Evolutionary conservation across 805 yeast genomes (phyloP).

Genomic region (Metschnikowia santaceciliae): DNA sequence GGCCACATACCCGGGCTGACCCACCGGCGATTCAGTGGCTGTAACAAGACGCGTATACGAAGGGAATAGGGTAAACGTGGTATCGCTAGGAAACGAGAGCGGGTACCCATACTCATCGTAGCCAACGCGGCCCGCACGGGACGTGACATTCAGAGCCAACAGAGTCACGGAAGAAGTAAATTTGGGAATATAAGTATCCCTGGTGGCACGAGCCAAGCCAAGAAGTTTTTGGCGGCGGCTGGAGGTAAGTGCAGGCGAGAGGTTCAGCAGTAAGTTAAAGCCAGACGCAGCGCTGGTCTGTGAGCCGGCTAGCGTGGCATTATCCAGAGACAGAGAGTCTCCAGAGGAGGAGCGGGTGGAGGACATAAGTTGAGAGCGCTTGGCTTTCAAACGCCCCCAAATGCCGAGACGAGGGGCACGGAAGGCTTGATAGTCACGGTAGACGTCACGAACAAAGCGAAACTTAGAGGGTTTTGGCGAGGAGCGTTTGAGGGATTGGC

Average conservation of each 20-base stretch:
- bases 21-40: slow-evolving; percentile 12
- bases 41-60: slow-evolving; percentile 30
- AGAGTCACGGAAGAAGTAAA: slow-evolving; percentile 46
- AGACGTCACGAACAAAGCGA: slow-evolving; percentile 27
- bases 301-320: background rate
- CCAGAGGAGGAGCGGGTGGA: background rate
- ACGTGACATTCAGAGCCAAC: slow-evolving; percentile 44
- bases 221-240: slow-evolving; percentile 44
- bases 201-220: slow-evolving; percentile 52
- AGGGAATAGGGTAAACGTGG: slow-evolving; percentile 50
- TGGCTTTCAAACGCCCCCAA: slow-evolving; percentile 14
- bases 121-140: slow-evolving; percentile 16
- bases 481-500: slow-evolving; percentile 14
- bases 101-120: slow-evolving; percentile 18
- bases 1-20: slow-evolving; percentile 41
- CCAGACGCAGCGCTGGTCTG: background rate
- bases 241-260: slow-evolving; percentile 1
- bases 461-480: slow-evolving; percentile 20
- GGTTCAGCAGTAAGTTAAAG: slow-evolving; percentile 4
- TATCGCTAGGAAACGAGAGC: slow-evolving; percentile 48
- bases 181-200: slow-evolving; percentile 55
- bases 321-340: slow-evolving; percentile 1
- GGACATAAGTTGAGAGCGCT: slow-evolving; percentile 16
- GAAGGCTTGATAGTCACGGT: slow-evolving; percentile 30
- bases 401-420: slow-evolving; percentile 15